phyloP scores from a whole-genome alignment of 1,139 yeast species.

The Chernovozyma sophiae-reginae region DNA sequence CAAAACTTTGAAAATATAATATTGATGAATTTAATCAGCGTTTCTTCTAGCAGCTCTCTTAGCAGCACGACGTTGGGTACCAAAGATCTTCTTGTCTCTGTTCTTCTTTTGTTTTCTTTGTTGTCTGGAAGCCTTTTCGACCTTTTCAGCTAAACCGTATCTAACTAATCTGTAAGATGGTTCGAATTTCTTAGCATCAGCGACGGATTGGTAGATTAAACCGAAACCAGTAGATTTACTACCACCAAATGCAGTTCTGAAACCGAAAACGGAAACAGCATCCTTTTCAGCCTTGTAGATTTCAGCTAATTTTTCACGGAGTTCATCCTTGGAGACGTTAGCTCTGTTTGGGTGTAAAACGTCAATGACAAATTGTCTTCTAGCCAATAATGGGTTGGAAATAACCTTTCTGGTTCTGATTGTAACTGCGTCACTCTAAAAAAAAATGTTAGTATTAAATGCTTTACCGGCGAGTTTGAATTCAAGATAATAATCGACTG shows the following conservation, averaged over 20 bases:
- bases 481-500: too few relatives aligned
- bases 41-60: slow-evolving; percentile 79
- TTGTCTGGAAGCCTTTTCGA: slow-evolving; percentile 98
- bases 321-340: slow-evolving; percentile 98
- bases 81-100: slow-evolving; percentile 98
- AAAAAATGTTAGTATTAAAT: slow-evolving; percentile 28
- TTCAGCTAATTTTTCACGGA: slow-evolving; percentile 95
- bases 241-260: slow-evolving; percentile 99
- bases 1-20: slow-evolving; percentile 10
- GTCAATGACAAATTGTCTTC: slow-evolving; percentile 99
- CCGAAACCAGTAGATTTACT: slow-evolving; percentile 99
- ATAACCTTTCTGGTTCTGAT: slow-evolving; percentile 99
- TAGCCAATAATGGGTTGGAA: slow-evolving; percentile 98
- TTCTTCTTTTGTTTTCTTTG: slow-evolving; percentile 99
- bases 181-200: slow-evolving; percentile 98
- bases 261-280: slow-evolving; percentile 97
- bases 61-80: slow-evolving; percentile 96
- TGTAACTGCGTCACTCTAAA: slow-evolving; percentile 96
- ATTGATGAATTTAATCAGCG: slow-evolving; percentile 39
- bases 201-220: slow-evolving; percentile 96
- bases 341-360: slow-evolving; percentile 99
- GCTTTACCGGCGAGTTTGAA: too few relatives aligned
- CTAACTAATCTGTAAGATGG: slow-evolving; percentile 99
- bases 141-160: slow-evolving; percentile 95
- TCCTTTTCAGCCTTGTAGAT: slow-evolving; percentile 98